Evolutionary conservation across 2,329 filamentous ascomycete species (phyloP).

Genomic region (Alternaria angustiovoidea): DNA sequence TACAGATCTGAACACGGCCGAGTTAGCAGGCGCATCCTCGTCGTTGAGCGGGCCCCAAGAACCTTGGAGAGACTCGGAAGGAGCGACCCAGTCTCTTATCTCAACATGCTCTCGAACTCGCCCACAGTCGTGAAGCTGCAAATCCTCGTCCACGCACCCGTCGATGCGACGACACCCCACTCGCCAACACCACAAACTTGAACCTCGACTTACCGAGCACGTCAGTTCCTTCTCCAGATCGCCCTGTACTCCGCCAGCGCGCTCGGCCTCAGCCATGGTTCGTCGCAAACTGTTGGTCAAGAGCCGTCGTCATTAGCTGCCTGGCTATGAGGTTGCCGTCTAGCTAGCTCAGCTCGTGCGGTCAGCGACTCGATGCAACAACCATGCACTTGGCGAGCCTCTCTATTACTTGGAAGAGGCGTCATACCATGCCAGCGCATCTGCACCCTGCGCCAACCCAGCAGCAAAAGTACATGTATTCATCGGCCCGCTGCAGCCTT

Average conservation of each 20-base stretch:
- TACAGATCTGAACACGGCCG: conserved; percentile 77
- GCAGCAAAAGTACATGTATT: background rate
- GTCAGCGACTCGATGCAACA: conserved; percentile 24
- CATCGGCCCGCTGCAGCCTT: conserved; percentile 1
- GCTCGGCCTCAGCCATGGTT: conserved; percentile 46
- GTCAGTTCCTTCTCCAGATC: conserved; percentile 94
- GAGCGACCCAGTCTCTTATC: background rate
- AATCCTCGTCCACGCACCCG: background rate
- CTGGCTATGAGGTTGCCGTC: conserved; percentile 10
- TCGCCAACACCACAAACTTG: conserved; percentile 18
- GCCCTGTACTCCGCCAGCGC: conserved; percentile 55
- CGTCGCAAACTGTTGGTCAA: conserved; percentile 12
- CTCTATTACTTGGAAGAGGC: conserved; percentile 9
- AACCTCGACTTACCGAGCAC: conserved; percentile 77
- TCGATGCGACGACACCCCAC: background rate
- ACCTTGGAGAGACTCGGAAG: background rate
- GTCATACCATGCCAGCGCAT: conserved; percentile 27
- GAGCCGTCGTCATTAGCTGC: conserved; percentile 11
- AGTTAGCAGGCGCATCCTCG: conserved; percentile 34
- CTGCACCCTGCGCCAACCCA: background rate
- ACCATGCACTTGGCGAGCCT: conserved; percentile 23
- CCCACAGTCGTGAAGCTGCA: background rate
- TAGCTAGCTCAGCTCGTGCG: conserved; percentile 23
- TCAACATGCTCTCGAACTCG: background rate
- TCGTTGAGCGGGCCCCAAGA: background rate